Evolutionary conservation across 148 eudicot genomes (phyloP), one percentile per base, ranked within the genome.

Genomic region (Cornus controversa): DNA sequence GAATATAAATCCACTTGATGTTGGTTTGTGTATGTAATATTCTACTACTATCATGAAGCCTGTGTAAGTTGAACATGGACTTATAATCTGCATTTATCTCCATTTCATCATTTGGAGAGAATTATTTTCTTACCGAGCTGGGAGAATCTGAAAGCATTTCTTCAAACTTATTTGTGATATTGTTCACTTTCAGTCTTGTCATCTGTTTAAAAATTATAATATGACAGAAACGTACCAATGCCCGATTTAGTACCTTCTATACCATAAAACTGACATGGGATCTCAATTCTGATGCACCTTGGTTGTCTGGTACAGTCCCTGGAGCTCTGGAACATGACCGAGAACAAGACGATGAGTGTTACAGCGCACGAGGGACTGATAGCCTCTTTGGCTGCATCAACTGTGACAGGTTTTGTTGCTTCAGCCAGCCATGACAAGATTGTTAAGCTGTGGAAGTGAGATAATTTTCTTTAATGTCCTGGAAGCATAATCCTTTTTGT

Each of bases 301-400:
- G 4, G 5, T 63, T 63, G 20, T 50, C 50, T 78, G 16, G 67
- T 74, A 69, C 78, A 94, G 98, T 90, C 92, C 50, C 75, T 94
- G 85, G 98, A 94, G 94, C 95, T 92, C 3, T 94, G 98, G 98
- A 88, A 92, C 87, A 92, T 91, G 98, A 77, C 80, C 6, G 98
- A 92, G 84, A 86, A 90, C 84, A 90, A 85, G 87, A 94, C 92
- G 0, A 94, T 91, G 97, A 88, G 91, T 4, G 66, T 94, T 42
- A 45, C 92, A 2, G 97, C 94, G 2, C 97, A 92, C 47, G 93
- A 92, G 6, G 92, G 95, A 25, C 84, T 92, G 72, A 91, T 94
- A 58, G 86, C 92, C 5, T 84, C 87, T 6, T 82, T 94, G 83
- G 89, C 97, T 14, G 92, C 82, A 54, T 92, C 98, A 22, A 78